Conservation (phyloP, 164 flowering plant species). For the Berberis thunbergii region DNA sequence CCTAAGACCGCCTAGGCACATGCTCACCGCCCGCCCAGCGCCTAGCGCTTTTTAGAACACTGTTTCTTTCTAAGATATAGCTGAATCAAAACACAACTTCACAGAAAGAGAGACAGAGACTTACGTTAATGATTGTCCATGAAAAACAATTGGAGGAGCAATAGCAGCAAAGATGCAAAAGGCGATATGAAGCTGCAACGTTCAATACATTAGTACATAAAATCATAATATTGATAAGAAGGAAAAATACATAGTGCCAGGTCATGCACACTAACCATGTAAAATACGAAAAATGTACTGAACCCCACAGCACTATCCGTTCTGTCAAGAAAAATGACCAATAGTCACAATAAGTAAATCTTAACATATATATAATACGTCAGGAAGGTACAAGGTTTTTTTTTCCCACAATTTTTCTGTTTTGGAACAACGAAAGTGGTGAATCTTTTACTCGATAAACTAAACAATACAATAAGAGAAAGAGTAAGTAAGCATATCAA, state of each 20-base stretch:
- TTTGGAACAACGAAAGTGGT: too few species aligned
- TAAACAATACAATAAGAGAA: too few species aligned
- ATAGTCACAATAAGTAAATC: constrained; percentile 34
- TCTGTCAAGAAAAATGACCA: constrained; percentile 33
- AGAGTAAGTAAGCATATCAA: too few species aligned
- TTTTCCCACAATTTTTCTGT: too few species aligned
- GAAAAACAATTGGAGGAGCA: constrained; percentile 93
- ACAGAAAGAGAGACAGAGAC: constrained; percentile 16
- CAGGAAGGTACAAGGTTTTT: too few species aligned
- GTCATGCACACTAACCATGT: constrained; percentile 41
- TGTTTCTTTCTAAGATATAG: too few species aligned
- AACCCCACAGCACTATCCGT: constrained; percentile 81
- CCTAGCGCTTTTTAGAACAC: too few species aligned
- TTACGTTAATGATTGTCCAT: constrained; percentile 91
- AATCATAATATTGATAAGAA: background rate
- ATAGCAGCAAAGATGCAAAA: constrained; percentile 94
- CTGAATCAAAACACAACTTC: constrained; percentile 52
- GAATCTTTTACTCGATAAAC: too few species aligned
- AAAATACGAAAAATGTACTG: constrained; percentile 70
- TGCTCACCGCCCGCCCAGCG: too few species aligned
- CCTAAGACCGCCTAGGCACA: too few species aligned
- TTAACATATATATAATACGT: too few species aligned
- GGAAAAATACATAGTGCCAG: constrained; percentile 10
- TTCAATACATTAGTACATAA: constrained; percentile 6
- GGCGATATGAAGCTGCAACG: constrained; percentile 76